These are phyloP conservation scores for Penicillium aurantiogriseum DNA, from an alignment of 2,329 filamentous ascomycete genomes.

Conservation along the genomic window DNA sequence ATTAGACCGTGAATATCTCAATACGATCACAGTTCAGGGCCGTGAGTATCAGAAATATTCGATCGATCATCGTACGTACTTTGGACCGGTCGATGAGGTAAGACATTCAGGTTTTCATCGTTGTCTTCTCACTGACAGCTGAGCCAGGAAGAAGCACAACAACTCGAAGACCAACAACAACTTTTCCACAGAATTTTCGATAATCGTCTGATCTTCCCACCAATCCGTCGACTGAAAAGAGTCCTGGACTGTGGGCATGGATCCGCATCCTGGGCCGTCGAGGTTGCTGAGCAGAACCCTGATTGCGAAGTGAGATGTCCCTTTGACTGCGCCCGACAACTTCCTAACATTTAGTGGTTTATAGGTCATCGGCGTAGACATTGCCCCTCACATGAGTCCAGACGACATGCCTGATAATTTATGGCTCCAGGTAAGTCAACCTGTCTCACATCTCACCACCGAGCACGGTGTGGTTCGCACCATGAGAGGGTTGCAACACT, in stretches of 20 bases:
- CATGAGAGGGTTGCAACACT: neutral
- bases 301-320: conserved; percentile 58
- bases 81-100: conserved; percentile 71
- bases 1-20: conserved; percentile 59
- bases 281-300: conserved; percentile 64
- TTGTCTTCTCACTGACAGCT: conserved; percentile 15
- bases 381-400: conserved; percentile 67
- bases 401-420: conserved; percentile 65
- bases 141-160: conserved; percentile 63
- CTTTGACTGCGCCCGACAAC: neutral
- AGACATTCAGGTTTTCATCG: conserved; percentile 16
- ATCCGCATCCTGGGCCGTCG: conserved; percentile 67
- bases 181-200: conserved; percentile 66
- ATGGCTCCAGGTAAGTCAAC: conserved; percentile 58
- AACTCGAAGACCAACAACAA: conserved; percentile 62
- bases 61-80: conserved; percentile 63
- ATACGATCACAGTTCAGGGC: conserved; percentile 60
- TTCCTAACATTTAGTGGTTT: conserved; percentile 19
- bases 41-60: conserved; percentile 68
- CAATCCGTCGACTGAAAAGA: conserved; percentile 55
- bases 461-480: neutral
- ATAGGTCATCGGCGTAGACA: conserved; percentile 69
- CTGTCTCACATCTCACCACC: conserved; percentile 1
- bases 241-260: conserved; percentile 74
- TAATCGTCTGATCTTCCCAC: conserved; percentile 67